phyloP scores from a whole-genome alignment of 2,329 filamentous ascomycete genomes.

The Fusarium dlaminii region DNA sequence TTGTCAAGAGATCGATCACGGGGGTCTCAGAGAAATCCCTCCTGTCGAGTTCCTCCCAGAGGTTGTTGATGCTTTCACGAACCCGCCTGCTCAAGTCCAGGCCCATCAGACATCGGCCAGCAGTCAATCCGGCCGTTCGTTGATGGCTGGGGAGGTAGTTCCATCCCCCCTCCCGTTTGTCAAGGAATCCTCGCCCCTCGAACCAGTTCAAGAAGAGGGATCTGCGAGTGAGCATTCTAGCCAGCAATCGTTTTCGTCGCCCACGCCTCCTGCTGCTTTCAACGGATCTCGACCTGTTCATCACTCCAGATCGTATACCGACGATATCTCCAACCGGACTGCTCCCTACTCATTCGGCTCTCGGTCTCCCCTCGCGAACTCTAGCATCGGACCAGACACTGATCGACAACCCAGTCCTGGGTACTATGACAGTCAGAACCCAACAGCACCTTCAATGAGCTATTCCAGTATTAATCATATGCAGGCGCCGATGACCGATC shows the following conservation, averaged over 20 bases:
- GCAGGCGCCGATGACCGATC: constrained; percentile 33
- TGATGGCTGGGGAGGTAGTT: constrained; percentile 29
- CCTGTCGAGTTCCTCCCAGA: constrained; percentile 69
- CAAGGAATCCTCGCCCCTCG: constrained; percentile 42
- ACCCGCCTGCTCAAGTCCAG: constrained; percentile 30
- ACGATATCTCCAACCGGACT: background rate
- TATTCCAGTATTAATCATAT: constrained; percentile 34
- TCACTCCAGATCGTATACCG: constrained; percentile 17
- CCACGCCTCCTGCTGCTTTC: constrained; percentile 21
- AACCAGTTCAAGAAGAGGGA: constrained; percentile 39
- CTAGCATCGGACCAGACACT: constrained; percentile 6
- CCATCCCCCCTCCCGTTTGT: constrained; percentile 28
- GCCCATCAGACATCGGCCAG: constrained; percentile 12
- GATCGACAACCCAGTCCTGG: constrained; percentile 33
- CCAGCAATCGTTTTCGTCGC: constrained; percentile 22
- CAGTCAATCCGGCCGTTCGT: constrained; percentile 6
- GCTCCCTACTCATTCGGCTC: constrained; percentile 6
- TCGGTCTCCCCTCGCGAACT: constrained; percentile 11
- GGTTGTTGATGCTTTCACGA: constrained; percentile 53
- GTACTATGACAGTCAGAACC: constrained; percentile 39
- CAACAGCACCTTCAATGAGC: constrained; percentile 23
- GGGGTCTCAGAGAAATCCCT: constrained; percentile 58
- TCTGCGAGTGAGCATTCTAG: constrained; percentile 21
- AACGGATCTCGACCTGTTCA: constrained; percentile 13
- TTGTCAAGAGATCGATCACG: constrained; percentile 55